Evolutionary conservation across 495 filamentous ascomycete species (phyloP), one percentile per base, ranked within the genome.

Genomic region (Xylaria curta): DNA sequence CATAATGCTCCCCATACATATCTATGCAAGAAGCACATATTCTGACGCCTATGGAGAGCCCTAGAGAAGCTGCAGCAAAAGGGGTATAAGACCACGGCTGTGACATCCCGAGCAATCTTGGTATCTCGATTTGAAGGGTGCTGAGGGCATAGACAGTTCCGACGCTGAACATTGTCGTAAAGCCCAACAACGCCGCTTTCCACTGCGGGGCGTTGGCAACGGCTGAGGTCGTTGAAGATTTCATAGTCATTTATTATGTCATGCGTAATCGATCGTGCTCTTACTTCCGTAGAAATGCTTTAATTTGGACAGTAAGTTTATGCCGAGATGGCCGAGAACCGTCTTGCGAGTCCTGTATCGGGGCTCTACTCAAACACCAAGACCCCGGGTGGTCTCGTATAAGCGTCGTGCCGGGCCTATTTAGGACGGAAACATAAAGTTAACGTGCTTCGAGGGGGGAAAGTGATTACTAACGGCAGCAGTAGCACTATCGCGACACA

Each of bases 121-220:
- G 38, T 47, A 65, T 26, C 12, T 65, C 40, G 24, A 1, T 33
- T 33, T 65, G 62, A 17, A 65, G 21, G 12, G 24, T 47, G 62
- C 62, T 47, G 7, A 40, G 62, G 0, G 62, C 62, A 49, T 65
- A 65, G 7, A 65, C 62, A 28, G 60, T 63, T 24, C 62, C 42
- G n/a, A 47, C 62, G 42, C 42, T 47, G 24, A 49, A 47, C 26
- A 47, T 47, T n/a, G 42, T 47, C 62, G 26, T 15, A 33, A 65
- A 65, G 19, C 62, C 62, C 21, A 47, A 49, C 26, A 49, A 31
- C 6, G 62, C 42, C 1, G 62, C 62, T 65, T 47, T 65, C 62
- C 62, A 65, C 33, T 65, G 62, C 17, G 42, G 62, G 10, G 24
- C 4, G 0, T 13, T 19, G 42, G 24, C 12, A 40, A 47, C 28